A percentile compares a stretch with the other conserved stretches of the same genome.
Evolutionary conservation across 345 rosid species (phyloP).

Genomic region (Lumnitzera littorea): DNA sequence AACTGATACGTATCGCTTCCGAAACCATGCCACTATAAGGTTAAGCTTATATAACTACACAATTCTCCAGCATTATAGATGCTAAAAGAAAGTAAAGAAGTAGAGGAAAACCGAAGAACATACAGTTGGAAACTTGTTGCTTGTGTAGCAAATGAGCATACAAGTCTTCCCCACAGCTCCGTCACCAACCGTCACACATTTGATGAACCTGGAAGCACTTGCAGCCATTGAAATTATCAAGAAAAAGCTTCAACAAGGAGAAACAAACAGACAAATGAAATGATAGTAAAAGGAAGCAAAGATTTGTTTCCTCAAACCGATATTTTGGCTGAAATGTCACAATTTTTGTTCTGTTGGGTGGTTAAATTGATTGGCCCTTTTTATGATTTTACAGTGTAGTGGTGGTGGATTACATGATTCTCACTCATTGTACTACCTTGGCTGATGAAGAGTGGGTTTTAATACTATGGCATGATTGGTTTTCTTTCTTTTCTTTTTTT

Average conservation of each 20-base stretch:
- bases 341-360: background rate
- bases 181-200: slow-evolving; percentile 80
- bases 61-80: no score
- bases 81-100: no score
- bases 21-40: no score
- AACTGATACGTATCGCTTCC: no score
- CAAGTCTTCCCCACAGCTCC: slow-evolving; percentile 87
- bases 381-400: slow-evolving; percentile 6
- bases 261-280: background rate
- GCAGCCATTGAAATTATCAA: slow-evolving; percentile 45
- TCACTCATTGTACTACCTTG: slow-evolving; percentile 25
- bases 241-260: background rate
- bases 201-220: slow-evolving; percentile 68
- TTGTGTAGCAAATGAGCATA: slow-evolving; percentile 81
- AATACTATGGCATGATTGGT: background rate
- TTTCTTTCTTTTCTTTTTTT: no score
- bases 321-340: background rate
- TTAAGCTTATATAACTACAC: no score
- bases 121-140: slow-evolving; percentile 83
- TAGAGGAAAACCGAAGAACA: slow-evolving; percentile 14
- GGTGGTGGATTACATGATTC: slow-evolving; percentile 66
- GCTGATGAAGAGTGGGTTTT: background rate
- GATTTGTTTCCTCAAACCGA: background rate
- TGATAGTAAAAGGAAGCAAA: no score
- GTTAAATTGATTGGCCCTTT: background rate